Base-by-base conservation (phyloP, 2,329 filamentous ascomycete genomes). In the Celoporthe dispersa region DNA sequence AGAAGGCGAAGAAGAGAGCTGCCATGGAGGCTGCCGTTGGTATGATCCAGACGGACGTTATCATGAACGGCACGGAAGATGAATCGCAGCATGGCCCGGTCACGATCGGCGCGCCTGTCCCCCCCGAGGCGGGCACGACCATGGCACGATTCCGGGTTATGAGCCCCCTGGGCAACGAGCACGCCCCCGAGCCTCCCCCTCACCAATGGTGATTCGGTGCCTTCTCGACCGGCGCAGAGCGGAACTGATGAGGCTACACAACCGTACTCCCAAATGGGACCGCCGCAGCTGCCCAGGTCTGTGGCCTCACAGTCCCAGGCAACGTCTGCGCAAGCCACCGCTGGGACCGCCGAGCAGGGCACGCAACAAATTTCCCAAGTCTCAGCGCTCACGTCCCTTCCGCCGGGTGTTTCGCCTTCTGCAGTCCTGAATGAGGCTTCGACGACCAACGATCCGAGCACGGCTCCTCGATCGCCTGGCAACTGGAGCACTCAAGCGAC, bases 381-480 rank as follows among this genome's bases (percentile, higher is more conserved):
- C 60, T 91, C 90, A 5, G 85, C 83, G 1, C 80, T 90, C 60
- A 89, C 87, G 22, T 82, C 86, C 28, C 79, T 91, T 2, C 87
- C 88, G 0, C 81, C 84, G 0, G 88, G 87, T 4, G 81, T 88
- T 67, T 88, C 87, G 5, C 88, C 88, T 19, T 88, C 86, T 35
- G 86, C 86, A 16, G 79, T 87, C 70, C 82, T 90, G 67, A 98
- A 98, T 75, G 94, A 97, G 76, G 95, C 94, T 1, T 97, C 94
- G 2, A 97, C 94, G 1, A 97, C 94, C n/a, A 96, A 97, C 81
- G 94, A 92, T 2, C 93, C 92, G 0, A 90, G 92, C 72, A 87
- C 91, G 3, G 82, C 83, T 22, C 83, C 84, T 71, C 78, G 82
- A 66, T 90, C 90, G 16, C 90, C 88, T 1, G 89, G 87, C 2